Conservation (phyloP, 805 yeast species). For the Metschnikowia hibisci region DNA sequence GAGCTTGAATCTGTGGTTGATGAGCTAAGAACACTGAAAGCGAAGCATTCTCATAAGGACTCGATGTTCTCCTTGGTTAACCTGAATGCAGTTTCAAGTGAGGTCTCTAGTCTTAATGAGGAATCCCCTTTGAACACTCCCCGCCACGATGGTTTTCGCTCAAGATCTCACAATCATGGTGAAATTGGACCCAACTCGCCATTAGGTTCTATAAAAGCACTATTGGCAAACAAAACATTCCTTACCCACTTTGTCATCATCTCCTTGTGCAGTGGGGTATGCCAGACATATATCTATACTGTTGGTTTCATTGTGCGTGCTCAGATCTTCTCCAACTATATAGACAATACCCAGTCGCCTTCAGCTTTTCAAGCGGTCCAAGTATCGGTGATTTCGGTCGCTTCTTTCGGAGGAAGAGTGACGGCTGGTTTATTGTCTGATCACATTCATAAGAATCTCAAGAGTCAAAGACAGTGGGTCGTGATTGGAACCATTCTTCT, state of each 20-base stretch:
- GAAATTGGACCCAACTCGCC: neutral
- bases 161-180: neutral
- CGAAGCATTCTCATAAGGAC: slow-evolving; percentile 3
- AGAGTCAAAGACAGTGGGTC: slow-evolving; percentile 65
- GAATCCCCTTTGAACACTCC: neutral
- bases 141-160: neutral
- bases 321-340: slow-evolving; percentile 25
- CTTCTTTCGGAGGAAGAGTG: slow-evolving; percentile 64
- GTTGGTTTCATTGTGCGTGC: slow-evolving; percentile 67
- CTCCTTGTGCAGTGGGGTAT: slow-evolving; percentile 56
- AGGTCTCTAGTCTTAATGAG: slow-evolving; percentile 12
- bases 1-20: slow-evolving; percentile 11
- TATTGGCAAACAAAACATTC: slow-evolving; percentile 33
- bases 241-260: slow-evolving; percentile 52
- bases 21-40: slow-evolving; percentile 5
- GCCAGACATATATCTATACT: slow-evolving; percentile 69
- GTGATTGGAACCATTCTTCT: slow-evolving; percentile 42
- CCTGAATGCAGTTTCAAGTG: slow-evolving; percentile 10
- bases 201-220: neutral
- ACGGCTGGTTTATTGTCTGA: slow-evolving; percentile 66
- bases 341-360: slow-evolving; percentile 16
- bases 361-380: slow-evolving; percentile 63
- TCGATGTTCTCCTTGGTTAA: slow-evolving; percentile 7
- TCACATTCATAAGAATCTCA: slow-evolving; percentile 45
- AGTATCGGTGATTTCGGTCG: slow-evolving; percentile 61